Evolutionary conservation across 1,284 basidiomycete genomes (phyloP).

Genomic region (Cutaneotrichosporon sp.): DNA sequence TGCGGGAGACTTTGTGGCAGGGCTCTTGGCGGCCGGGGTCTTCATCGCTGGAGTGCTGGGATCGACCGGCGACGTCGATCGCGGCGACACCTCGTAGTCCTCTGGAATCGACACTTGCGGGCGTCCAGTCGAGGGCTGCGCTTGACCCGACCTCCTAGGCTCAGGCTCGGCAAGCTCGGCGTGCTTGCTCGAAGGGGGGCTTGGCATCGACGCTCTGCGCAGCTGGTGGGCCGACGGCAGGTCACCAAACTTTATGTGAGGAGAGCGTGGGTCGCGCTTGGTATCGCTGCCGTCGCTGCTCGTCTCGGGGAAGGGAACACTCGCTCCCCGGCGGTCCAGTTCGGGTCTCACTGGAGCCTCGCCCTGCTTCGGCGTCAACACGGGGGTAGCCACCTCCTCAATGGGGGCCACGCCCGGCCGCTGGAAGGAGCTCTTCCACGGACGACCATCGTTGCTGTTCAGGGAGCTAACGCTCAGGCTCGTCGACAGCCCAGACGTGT

Average conservation of each 20-base stretch:
- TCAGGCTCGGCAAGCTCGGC: background rate
- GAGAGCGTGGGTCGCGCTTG: background rate
- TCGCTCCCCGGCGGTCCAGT: background rate
- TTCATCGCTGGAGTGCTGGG: background rate
- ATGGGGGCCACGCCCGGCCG: constrained; percentile 3
- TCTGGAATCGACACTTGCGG: background rate
- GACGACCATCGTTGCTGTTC: constrained; percentile 6
- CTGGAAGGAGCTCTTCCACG: constrained; percentile 3
- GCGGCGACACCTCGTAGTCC: background rate
- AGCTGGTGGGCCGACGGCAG: background rate
- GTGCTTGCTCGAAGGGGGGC: background rate
- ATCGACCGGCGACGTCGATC: background rate
- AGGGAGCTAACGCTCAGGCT: constrained; percentile 10
- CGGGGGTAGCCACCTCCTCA: constrained; percentile 1
- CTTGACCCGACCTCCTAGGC: background rate
- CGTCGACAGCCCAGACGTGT: constrained; percentile 5
- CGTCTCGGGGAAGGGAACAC: constrained; percentile 2
- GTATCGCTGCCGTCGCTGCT: background rate
- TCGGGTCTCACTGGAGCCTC: background rate
- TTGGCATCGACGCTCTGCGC: background rate
- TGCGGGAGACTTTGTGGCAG: background rate
- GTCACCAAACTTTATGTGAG: constrained; percentile 4
- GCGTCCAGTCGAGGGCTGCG: background rate
- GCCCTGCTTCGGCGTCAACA: background rate
- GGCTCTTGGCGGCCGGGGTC: background rate